Percentiles rank a stretch among this genome's conserved stretches.
Conservation (phyloP, 1,139 yeast genomes). For the Saccharomycopsis hybrid region DNA sequence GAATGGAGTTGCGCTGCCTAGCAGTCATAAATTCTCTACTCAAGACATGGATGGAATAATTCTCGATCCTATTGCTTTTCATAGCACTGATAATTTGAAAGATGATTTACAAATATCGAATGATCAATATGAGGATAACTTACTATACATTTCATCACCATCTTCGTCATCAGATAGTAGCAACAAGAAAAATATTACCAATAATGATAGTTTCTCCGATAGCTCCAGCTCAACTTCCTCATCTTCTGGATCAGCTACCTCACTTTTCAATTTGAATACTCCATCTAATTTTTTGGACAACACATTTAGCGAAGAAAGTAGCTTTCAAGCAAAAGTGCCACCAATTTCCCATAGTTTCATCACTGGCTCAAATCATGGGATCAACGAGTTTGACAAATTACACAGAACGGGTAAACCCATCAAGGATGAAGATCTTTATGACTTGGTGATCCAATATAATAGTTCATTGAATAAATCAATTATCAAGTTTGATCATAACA, state of each 20-base stretch:
- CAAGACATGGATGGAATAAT: slow-evolving; percentile 19
- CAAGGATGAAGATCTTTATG: slow-evolving; percentile 6
- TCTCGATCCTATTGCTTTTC: slow-evolving; percentile 19
- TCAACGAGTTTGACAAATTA: slow-evolving; percentile 14
- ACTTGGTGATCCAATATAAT: slow-evolving; percentile 11
- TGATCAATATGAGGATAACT: slow-evolving; percentile 16
- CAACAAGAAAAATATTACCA: background rate
- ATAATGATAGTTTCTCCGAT: slow-evolving; percentile 8
- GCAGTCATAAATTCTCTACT: slow-evolving; percentile 8
- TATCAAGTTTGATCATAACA: slow-evolving; percentile 43
- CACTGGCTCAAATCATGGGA: slow-evolving; percentile 12
- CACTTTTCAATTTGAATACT: slow-evolving; percentile 10
- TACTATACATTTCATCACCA: slow-evolving; percentile 6
- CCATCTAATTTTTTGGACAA: slow-evolving; percentile 9
- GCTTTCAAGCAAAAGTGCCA: background rate
- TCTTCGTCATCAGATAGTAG: background rate
- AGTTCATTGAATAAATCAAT: slow-evolving; percentile 27
- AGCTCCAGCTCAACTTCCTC: no score
- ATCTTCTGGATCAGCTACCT: slow-evolving; percentile 3
- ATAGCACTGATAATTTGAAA: slow-evolving; percentile 10
- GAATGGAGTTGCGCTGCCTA: slow-evolving; percentile 22
- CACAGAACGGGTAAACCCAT: slow-evolving; percentile 2
- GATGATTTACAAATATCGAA: slow-evolving; percentile 13
- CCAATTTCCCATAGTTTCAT: slow-evolving; percentile 9
- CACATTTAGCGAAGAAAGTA: slow-evolving; percentile 5